Percentiles rank a stretch among this genome's conserved stretches.
Evolutionary conservation across 1,284 basidiomycete genomes (phyloP).

Genomic region (Schizopora paradoxa): DNA sequence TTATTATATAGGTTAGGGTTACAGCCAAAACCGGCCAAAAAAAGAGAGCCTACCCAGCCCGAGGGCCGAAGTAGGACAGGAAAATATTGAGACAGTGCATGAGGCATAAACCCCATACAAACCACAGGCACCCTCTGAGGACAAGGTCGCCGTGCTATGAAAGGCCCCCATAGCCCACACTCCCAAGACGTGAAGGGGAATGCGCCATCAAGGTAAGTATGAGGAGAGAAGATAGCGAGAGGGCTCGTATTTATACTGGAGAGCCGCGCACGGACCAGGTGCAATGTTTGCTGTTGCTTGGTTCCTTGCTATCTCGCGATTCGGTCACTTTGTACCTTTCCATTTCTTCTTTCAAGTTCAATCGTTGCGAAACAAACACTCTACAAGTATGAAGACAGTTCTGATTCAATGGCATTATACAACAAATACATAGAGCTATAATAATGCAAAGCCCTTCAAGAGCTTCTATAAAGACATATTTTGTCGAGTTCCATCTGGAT

Average conservation of each 20-base stretch:
- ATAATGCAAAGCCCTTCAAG: too few relatives aligned
- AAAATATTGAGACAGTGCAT: conserved; percentile 21
- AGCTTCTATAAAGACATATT: too few relatives aligned
- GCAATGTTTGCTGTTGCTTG: background rate
- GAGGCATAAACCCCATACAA: conserved; percentile 20
- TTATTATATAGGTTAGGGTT: conserved; percentile 17
- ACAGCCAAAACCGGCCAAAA: conserved; percentile 9
- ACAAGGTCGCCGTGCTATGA: conserved; percentile 33
- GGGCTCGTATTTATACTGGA: background rate
- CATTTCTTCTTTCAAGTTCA: too few relatives aligned
- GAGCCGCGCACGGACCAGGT: conserved; percentile 16
- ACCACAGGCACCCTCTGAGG: conserved; percentile 23
- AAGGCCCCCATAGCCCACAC: conserved; percentile 25
- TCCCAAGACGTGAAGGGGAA: conserved; percentile 30
- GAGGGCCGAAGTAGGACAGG: conserved; percentile 19
- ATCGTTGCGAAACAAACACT: too few relatives aligned
- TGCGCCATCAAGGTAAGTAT: conserved; percentile 45
- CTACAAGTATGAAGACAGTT: too few relatives aligned
- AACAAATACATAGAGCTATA: too few relatives aligned
- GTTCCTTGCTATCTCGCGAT: too few relatives aligned
- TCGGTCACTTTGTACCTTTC: too few relatives aligned
- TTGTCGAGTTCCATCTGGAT: too few relatives aligned
- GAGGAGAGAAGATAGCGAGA: conserved; percentile 12
- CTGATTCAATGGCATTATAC: too few relatives aligned
- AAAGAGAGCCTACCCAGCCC: conserved; percentile 20